Base-by-base conservation (phyloP, 352 stramenopile species). In the Globisporangium apiculatum region DNA sequence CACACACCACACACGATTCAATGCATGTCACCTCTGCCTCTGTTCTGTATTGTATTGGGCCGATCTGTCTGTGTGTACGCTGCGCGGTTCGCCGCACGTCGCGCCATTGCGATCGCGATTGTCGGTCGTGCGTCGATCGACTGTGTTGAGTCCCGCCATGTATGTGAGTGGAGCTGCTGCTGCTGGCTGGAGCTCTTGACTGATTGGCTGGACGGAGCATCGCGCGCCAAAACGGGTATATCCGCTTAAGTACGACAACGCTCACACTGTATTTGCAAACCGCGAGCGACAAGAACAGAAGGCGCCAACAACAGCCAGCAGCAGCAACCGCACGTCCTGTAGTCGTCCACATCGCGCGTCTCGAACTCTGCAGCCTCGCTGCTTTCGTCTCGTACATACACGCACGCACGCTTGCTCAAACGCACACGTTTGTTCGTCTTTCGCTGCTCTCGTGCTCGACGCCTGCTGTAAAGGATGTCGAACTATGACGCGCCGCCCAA, bases 401-500 rank as follows among this genome's bases (percentile, higher is more conserved):
- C 14, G 5, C 18, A 24, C 2, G 2, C 24, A 31, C 14, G 5
- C 4, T 35, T n/a, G 18, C 45, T 49, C n/a, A 9, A 14, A 5
- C 45, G 8, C 45, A 49, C 45, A 9, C 45, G 45, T n/a, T 1
- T 8, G 17, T n/a, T 24, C 6, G 14, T 14, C 14, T 31, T 31
- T 31, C 24, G 24, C 24, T 31, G 45, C 15, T 17, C 14, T 35
- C 45, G 45, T 35, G 4, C 5, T 17, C 3, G 6, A 51, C 14
- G 9, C 24, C 24, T 31, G 24, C 24, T 31, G 24, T 31, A 31
- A 31, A 43, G 14, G 10, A 64, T 52, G 58, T 40, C 53, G 58
- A 58, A 48, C 58, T 53, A 40, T 24, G 55, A 48, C 41, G 48
- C 43, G 31, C 46, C 71, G 62, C 68, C 73, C 50, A 89, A 93